Base-by-base conservation (phyloP, 2,329 filamentous ascomycete genomes). In the Plenodomus lindquistii region DNA sequence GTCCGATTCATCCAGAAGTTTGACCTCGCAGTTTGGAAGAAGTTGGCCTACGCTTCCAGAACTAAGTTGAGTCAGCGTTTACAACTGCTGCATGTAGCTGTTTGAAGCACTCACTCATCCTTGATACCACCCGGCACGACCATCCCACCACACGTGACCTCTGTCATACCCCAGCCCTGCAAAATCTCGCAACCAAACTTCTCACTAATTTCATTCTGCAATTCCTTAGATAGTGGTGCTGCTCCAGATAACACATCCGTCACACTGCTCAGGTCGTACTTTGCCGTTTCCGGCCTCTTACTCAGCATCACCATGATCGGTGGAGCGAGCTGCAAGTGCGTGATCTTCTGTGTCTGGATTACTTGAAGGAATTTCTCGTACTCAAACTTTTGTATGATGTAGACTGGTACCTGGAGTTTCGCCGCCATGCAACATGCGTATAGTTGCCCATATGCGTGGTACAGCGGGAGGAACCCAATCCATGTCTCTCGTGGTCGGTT, bases 391-490 rank as follows among this genome's bases (percentile, higher is more conserved):
- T 70, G 66, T 73, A 76, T 75, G 41, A 75, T 69, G 44, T 74
- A 75, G 16, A 68, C 65, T 0, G 73, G 71, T 11, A 82, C 77
- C 1, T 76, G 74, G 7, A 80, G 70, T 37, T 74, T 75, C 15
- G 77, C 67, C 0, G 72, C 77, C 63, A 74, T 72, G 37, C 69
- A 58, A 40, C 71, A 72, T 11, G 67, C 68, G 41, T 72, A 76
- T 2, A 75, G 61, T 45, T 76, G 73, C 4, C 79, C 79, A 52
- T 81, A 83, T 1, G 73, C 73, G 44, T 76, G 73, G 38, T 75
- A 75, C 1, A 75, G 53, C 0, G 74, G 74, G 6, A 76, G 54
- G 46, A 75, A 75, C 1, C 73, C 78, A 21, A 81, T 59, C 76
- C 79, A 81, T 34, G 78, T 71, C 57, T 81, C 80, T 8, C 67